Percentiles rank a stretch among this genome's conserved stretches.
Evolutionary conservation across 2,329 filamentous ascomycete genomes (phyloP).

Genomic region (Uncinocarpus reesii): DNA sequence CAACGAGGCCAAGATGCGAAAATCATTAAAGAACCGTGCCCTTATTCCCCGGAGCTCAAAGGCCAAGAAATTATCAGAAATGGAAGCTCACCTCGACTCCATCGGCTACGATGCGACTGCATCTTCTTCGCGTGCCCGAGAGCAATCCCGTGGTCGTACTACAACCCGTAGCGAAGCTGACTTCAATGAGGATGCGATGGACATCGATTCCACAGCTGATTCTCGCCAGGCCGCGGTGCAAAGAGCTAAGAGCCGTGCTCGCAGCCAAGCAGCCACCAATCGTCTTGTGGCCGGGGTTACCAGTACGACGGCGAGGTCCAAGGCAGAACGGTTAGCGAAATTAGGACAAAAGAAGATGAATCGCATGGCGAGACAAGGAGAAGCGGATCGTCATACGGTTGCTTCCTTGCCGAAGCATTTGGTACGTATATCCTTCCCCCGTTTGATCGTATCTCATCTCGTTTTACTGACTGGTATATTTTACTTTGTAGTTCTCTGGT

Average conservation of each 20-base stretch:
- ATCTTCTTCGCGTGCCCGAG: slow-evolving; percentile 58
- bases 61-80: slow-evolving; percentile 72
- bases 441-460: slow-evolving; percentile 18
- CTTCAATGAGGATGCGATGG: slow-evolving; percentile 50
- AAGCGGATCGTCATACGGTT: slow-evolving; percentile 82
- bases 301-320: slow-evolving; percentile 55
- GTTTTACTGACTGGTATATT: slow-evolving; percentile 11
- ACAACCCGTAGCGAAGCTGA: slow-evolving; percentile 53
- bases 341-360: slow-evolving; percentile 97
- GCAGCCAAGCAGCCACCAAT: slow-evolving; percentile 43
- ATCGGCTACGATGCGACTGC: slow-evolving; percentile 71
- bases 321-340: slow-evolving; percentile 80
- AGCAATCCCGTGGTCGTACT: slow-evolving; percentile 59
- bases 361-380: slow-evolving; percentile 90
- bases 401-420: slow-evolving; percentile 81
- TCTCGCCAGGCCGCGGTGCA: slow-evolving; percentile 41
- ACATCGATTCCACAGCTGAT: slow-evolving; percentile 31
- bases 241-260: slow-evolving; percentile 62
- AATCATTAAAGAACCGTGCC: slow-evolving; percentile 93
- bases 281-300: slow-evolving; percentile 47
- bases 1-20: slow-evolving; percentile 91
- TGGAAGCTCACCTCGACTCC: slow-evolving; percentile 74
- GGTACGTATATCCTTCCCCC: slow-evolving; percentile 48
- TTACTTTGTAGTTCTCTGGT: slow-evolving; percentile 55
- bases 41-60: slow-evolving; percentile 75